phyloP scores from a whole-genome alignment of 2,329 filamentous ascomycete species.

The Hypoxylon rubiginosum region DNA sequence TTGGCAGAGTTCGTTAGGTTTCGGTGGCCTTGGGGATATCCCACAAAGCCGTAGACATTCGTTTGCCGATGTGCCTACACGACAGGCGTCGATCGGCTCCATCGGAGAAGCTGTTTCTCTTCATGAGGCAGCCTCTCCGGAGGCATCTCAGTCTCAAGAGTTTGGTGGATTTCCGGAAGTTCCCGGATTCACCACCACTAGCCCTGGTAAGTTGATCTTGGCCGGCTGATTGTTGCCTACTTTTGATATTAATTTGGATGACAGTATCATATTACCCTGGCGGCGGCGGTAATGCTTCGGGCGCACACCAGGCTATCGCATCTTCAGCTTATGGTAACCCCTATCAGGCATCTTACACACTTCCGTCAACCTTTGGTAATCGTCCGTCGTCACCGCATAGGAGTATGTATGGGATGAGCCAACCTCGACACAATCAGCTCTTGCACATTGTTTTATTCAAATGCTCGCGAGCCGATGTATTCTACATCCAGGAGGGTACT shows the following conservation, averaged over 20 bases:
- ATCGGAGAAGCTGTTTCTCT: slow-evolving; percentile 64
- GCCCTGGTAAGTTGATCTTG: slow-evolving; percentile 56
- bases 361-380: slow-evolving; percentile 61
- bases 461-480: slow-evolving; percentile 93
- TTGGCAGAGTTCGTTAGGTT: slow-evolving; percentile 80
- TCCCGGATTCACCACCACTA: slow-evolving; percentile 54
- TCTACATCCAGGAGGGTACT: slow-evolving; percentile 96
- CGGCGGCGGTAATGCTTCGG: slow-evolving; percentile 48
- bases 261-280: slow-evolving; percentile 57
- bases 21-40: slow-evolving; percentile 71
- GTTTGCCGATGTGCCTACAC: slow-evolving; percentile 77
- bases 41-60: slow-evolving; percentile 85
- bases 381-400: slow-evolving; percentile 73
- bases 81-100: slow-evolving; percentile 74
- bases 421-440: slow-evolving; percentile 75
- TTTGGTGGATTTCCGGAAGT: slow-evolving; percentile 59
- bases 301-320: slow-evolving; percentile 55
- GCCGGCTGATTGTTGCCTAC: background rate
- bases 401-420: slow-evolving; percentile 71
- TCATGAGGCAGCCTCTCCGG: slow-evolving; percentile 62
- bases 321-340: slow-evolving; percentile 57
- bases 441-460: slow-evolving; percentile 97
- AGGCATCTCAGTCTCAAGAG: slow-evolving; percentile 60
- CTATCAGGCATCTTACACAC: slow-evolving; percentile 62
- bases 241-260: slow-evolving; percentile 45